Evolutionary conservation across 305 asterid genomes (phyloP).

Genomic region (Ajuga reptans): DNA sequence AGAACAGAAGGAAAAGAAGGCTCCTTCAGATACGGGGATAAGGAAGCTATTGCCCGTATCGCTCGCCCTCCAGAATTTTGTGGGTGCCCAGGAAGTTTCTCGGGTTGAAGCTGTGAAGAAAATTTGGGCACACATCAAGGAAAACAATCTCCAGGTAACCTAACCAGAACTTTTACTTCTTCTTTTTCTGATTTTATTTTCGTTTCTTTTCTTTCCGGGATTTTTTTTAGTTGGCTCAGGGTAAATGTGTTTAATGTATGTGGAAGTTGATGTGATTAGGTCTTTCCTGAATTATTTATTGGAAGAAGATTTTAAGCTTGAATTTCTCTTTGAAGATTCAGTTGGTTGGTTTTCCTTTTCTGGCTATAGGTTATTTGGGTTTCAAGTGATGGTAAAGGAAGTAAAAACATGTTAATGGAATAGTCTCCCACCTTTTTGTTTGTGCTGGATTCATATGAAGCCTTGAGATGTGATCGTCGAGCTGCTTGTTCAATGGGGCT

Average conservation of each 20-base stretch:
- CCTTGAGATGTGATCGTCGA: not conserved
- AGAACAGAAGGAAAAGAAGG: constrained; percentile 19
- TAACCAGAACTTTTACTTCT: not conserved
- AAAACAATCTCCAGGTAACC: constrained; percentile 45
- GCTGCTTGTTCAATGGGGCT: not conserved
- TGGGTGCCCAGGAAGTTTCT: constrained; percentile 40
- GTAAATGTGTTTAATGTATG: not conserved
- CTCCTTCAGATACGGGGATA: constrained; percentile 25
- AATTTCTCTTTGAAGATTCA: not conserved
- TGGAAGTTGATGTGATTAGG: constrained; percentile 19
- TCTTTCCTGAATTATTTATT: not conserved
- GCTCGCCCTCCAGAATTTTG: constrained; percentile 34
- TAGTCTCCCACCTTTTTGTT: not conserved
- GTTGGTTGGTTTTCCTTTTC: not conserved
- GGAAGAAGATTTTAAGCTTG: not conserved
- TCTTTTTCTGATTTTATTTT: not conserved
- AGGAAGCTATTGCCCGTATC: constrained; percentile 35
- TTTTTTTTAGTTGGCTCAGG: not conserved
- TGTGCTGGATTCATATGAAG: not conserved
- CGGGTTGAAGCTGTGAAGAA: constrained; percentile 48
- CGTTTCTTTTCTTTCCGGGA: not conserved
- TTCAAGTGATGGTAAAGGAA: not conserved
- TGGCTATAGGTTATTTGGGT: not conserved
- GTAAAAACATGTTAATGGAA: not conserved
- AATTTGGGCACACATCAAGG: constrained; percentile 47